Conservation (phyloP, 2,329 filamentous ascomycete species). For the Cyclaneusma minus region DNA sequence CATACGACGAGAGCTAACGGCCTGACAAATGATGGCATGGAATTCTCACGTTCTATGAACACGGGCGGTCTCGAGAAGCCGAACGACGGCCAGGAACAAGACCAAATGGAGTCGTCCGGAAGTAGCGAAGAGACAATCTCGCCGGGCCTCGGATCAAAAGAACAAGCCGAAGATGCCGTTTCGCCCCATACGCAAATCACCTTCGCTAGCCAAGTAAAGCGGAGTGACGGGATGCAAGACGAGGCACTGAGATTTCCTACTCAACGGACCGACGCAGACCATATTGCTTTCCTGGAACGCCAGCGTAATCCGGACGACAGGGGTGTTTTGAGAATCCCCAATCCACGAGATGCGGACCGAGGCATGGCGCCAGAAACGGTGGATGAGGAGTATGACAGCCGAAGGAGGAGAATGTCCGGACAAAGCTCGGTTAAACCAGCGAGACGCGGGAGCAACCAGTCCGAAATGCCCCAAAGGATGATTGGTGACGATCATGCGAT, state of each 20-base stretch:
- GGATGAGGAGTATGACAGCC: constrained; percentile 15
- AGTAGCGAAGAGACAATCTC: constrained; percentile 1
- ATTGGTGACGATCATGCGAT: constrained; percentile 7
- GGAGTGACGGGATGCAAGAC: constrained; percentile 38
- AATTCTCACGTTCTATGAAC: no score
- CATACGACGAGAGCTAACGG: constrained; percentile 30
- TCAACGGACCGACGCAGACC: constrained; percentile 49
- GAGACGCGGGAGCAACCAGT: constrained; percentile 4
- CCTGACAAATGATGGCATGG: constrained; percentile 46
- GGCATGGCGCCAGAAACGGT: constrained; percentile 56
- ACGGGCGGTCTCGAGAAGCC: neutral
- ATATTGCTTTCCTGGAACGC: constrained; percentile 76
- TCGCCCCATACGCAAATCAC: constrained; percentile 32
- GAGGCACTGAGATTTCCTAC: constrained; percentile 33
- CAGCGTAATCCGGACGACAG: constrained; percentile 62
- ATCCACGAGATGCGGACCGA: constrained; percentile 76
- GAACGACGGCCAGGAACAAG: constrained; percentile 2
- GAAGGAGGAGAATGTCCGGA: no score
- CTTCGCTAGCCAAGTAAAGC: constrained; percentile 52
- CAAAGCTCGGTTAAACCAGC: constrained; percentile 8
- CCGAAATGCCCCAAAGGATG: no score
- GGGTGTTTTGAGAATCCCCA: constrained; percentile 72
- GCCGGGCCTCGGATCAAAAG: constrained; percentile 3
- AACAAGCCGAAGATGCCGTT: constrained; percentile 9
- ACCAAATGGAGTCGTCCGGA: constrained; percentile 3